These are phyloP conservation scores for Pyrenophora teres DNA, from an alignment of 2,329 filamentous ascomycete species.

Conservation along the genomic window DNA sequence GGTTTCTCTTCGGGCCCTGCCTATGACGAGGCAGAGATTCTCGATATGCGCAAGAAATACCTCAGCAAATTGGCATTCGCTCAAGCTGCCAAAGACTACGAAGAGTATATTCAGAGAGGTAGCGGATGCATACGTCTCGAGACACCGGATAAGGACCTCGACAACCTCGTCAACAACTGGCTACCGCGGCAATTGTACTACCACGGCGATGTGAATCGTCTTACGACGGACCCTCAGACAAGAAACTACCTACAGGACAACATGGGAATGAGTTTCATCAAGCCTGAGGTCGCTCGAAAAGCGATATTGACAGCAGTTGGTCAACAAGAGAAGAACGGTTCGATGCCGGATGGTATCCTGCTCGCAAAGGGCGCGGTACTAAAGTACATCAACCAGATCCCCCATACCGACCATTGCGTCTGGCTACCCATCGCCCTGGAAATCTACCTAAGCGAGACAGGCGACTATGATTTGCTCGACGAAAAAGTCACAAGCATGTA, in stretches of 20 bases:
- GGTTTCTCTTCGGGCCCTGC: slow-evolving; percentile 63
- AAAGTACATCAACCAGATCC: slow-evolving; percentile 66
- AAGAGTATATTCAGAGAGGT: slow-evolving; percentile 57
- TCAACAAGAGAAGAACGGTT: slow-evolving; percentile 60
- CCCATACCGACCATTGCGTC: slow-evolving; percentile 64
- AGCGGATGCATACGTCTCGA: slow-evolving; percentile 58
- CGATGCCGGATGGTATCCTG: slow-evolving; percentile 63
- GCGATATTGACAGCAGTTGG: slow-evolving; percentile 57
- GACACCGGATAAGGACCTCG: slow-evolving; percentile 59
- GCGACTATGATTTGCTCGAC: slow-evolving; percentile 57
- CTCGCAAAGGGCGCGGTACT: slow-evolving; percentile 60
- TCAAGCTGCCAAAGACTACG: slow-evolving; percentile 54
- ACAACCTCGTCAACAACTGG: slow-evolving; percentile 66
- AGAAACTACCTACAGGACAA: slow-evolving; percentile 65
- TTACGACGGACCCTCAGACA: slow-evolving; percentile 64
- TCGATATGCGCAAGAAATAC: slow-evolving; percentile 53
- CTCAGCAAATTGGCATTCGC: slow-evolving; percentile 57
- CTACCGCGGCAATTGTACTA: slow-evolving; percentile 63
- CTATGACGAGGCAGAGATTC: slow-evolving; percentile 58
- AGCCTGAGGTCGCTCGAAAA: slow-evolving; percentile 55
- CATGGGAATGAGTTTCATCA: slow-evolving; percentile 65
- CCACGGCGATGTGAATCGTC: slow-evolving; percentile 63
- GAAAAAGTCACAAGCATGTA: slow-evolving; percentile 51
- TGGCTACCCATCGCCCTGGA: slow-evolving; percentile 62
- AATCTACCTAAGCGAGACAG: slow-evolving; percentile 61